Base-by-base conservation (phyloP, 768 basidiomycete genomes). In the Boletus tylopilopsis region DNA sequence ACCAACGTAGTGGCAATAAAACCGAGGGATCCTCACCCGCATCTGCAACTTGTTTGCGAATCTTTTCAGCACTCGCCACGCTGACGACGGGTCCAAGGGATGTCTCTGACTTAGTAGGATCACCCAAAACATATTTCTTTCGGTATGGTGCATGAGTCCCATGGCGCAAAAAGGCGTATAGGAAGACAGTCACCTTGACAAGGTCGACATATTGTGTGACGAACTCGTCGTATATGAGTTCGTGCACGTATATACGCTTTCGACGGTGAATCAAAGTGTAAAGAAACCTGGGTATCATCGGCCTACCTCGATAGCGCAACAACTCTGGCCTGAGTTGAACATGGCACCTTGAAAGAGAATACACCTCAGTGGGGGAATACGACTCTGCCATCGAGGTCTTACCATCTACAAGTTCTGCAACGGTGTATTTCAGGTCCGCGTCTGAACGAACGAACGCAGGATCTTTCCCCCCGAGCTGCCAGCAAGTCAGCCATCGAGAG, bases 291-390 rank as follows among this genome's bases (percentile, higher is more conserved):
- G 29, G n/a, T 29, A 35, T 23, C 21, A 35, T 27, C 30, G 6
- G 61, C 72, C 15, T 53, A 87, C 89, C 75, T 99, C 96, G 51
- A 98, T 74, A 0, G 88, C 83, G 63, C 95, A 97, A 68, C 95
- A 98, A 55, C 92, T 94, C 70, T 99, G 96, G 2, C 96, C 96
- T 15, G 94, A 94, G 69, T 98, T 98, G 76, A 93, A 99, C 71
- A 94, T 85, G 5, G 92, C 86, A 32, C 92, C 90, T 92, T 58
- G 2, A 34, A 30, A 36, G 22, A 23, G 19, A 23, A 19, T 5
- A 19, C 1, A 8, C 12, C 11, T 50, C 5, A 47, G 33, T 27
- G 41, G 24, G 37, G 34, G 4, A 9, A 36, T 25, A 37, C 38
- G 25, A 6, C 5, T 9, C 15, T 18, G 16, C n/a, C n/a, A 2